phyloP scores from a whole-genome alignment of 2,329 filamentous ascomycete species.

The Calonectria fujianensis region DNA sequence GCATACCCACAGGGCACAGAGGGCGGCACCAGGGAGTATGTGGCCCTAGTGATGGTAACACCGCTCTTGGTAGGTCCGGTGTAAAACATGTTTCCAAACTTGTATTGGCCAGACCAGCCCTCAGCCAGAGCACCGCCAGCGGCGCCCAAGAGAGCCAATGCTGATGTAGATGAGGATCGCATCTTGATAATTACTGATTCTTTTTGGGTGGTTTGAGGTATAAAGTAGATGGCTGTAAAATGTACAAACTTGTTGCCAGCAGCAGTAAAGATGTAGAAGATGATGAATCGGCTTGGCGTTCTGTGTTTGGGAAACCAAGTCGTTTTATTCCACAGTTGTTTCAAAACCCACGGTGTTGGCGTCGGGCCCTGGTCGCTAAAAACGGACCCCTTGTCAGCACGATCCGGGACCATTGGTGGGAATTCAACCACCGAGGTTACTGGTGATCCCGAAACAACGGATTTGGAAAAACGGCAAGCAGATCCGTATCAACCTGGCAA shows the following conservation, averaged over 20 bases:
- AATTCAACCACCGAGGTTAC: neutral
- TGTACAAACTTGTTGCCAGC: neutral
- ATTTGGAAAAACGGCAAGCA: neutral
- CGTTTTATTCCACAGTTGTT: neutral
- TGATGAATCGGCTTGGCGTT: slow-evolving; percentile 7
- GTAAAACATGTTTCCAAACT: slow-evolving; percentile 45
- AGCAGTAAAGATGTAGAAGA: neutral
- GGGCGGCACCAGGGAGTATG: slow-evolving; percentile 36
- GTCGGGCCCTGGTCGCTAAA: neutral
- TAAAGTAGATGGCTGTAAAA: no score
- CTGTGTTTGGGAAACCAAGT: neutral
- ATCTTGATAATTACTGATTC: neutral
- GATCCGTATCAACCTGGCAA: neutral
- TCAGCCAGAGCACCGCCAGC: slow-evolving; percentile 29
- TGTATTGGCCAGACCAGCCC: slow-evolving; percentile 38
- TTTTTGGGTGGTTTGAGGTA: neutral
- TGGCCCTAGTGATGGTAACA: slow-evolving; percentile 39
- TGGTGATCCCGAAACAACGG: neutral
- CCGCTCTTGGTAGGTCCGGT: slow-evolving; percentile 40
- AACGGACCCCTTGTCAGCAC: neutral
- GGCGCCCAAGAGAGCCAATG: slow-evolving; percentile 28
- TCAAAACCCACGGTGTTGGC: neutral
- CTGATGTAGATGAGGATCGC: slow-evolving; percentile 20
- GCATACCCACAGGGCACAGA: slow-evolving; percentile 40
- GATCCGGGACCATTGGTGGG: neutral